Evolutionary conservation across 257 asterid species (phyloP).

Genomic region (Echium plantagineum): DNA sequence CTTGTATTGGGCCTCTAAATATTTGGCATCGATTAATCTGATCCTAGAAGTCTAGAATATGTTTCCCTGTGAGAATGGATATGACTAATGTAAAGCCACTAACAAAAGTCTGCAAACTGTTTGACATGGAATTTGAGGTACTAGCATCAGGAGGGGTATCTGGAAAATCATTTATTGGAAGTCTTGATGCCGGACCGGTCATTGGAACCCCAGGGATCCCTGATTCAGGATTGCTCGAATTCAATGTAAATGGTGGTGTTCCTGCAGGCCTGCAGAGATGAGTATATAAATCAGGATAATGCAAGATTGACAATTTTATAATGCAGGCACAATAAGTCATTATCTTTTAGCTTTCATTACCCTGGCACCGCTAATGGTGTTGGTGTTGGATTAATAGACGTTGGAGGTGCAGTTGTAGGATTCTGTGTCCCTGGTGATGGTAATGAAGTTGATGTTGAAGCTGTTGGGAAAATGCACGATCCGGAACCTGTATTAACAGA

Average conservation of each 20-base stretch:
- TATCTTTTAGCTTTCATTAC: constrained; percentile 17
- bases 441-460: constrained; percentile 17
- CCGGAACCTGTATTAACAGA: constrained; percentile 47
- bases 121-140: constrained; percentile 27
- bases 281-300: neutral
- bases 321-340: neutral
- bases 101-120: constrained; percentile 26
- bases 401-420: constrained; percentile 16
- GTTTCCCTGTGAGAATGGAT: constrained; percentile 26
- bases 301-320: neutral
- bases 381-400: constrained; percentile 23
- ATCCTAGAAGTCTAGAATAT: constrained; percentile 11
- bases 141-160: constrained; percentile 25
- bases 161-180: constrained; percentile 12
- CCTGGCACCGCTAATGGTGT: constrained; percentile 27
- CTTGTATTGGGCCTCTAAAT: constrained; percentile 1
- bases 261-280: constrained; percentile 25
- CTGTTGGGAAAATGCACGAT: constrained; percentile 47
- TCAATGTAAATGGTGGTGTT: constrained; percentile 33
- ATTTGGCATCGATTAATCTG: neutral
- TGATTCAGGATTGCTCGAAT: constrained; percentile 30
- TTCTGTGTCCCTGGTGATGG: constrained; percentile 20
- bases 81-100: constrained; percentile 27
- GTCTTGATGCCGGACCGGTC: no score
- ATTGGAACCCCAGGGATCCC: constrained; percentile 19